phyloP scores from a whole-genome alignment of 345 rosid species.

The Atalantia buxifolia region DNA sequence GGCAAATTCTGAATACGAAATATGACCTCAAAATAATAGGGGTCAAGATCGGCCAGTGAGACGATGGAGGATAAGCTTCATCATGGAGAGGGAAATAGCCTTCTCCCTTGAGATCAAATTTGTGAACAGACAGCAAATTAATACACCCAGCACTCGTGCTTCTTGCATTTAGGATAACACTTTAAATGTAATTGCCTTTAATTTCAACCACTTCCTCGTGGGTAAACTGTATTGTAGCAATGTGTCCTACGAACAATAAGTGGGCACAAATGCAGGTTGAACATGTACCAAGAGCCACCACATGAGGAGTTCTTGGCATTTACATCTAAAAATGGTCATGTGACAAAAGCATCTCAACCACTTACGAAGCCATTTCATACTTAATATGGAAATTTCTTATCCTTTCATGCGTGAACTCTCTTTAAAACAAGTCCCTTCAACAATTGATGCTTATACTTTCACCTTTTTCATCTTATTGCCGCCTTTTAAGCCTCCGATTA shows the following conservation, averaged over 20 bases:
- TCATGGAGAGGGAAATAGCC: too few species aligned
- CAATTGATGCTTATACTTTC: conserved; percentile 11
- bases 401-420: conserved; percentile 7
- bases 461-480: background rate
- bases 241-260: background rate
- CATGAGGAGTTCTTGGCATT: conserved; percentile 1
- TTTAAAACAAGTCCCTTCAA: background rate
- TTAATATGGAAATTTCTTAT: conserved; percentile 9
- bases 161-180: background rate
- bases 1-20: rapidly evolving
- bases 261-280: background rate
- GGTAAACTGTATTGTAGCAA: background rate
- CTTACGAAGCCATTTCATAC: background rate
- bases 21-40: too few species aligned
- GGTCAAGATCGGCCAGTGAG: too few species aligned
- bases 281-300: background rate
- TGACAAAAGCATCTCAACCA: conserved; percentile 14
- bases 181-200: background rate
- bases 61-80: too few species aligned
- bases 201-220: background rate
- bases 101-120: too few species aligned
- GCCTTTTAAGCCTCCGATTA: background rate
- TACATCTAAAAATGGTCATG: conserved; percentile 12
- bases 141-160: background rate
- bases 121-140: too few species aligned